phyloP scores from a whole-genome alignment of 2,329 filamentous ascomycete genomes.

The Aquanectria penicillioides region DNA sequence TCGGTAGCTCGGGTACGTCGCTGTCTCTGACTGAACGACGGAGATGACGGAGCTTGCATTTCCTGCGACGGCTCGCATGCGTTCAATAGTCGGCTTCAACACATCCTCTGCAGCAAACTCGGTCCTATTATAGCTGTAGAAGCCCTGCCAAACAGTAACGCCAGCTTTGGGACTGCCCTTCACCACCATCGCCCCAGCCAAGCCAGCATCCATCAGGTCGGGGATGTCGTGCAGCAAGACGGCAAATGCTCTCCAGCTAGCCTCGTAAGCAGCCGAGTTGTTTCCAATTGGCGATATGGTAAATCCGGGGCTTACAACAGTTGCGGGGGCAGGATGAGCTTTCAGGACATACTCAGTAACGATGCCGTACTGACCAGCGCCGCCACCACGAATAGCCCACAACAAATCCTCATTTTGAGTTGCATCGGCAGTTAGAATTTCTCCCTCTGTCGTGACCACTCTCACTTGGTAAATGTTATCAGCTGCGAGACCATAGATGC shows the following conservation, averaged over 20 bases:
- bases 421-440: not conserved
- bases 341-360: not conserved
- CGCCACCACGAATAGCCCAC: not conserved
- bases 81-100: not conserved
- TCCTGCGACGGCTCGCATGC: not conserved
- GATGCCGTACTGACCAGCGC: not conserved
- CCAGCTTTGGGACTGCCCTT: not conserved
- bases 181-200: not conserved
- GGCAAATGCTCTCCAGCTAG: not conserved
- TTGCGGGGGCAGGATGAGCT: not conserved
- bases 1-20: not conserved
- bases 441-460: not conserved
- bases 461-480: not conserved
- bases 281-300: not conserved
- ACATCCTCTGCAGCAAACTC: not conserved
- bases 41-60: not conserved
- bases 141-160: not conserved
- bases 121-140: not conserved
- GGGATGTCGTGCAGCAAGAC: not conserved
- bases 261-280: not conserved
- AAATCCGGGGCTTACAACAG: not conserved
- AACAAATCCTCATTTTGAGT: not conserved
- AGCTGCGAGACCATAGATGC: not conserved
- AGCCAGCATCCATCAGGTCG: not conserved
- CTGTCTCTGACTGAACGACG: not conserved